Conservation (phyloP, 2,329 filamentous ascomycete species). For the Beauveria caledonica region DNA sequence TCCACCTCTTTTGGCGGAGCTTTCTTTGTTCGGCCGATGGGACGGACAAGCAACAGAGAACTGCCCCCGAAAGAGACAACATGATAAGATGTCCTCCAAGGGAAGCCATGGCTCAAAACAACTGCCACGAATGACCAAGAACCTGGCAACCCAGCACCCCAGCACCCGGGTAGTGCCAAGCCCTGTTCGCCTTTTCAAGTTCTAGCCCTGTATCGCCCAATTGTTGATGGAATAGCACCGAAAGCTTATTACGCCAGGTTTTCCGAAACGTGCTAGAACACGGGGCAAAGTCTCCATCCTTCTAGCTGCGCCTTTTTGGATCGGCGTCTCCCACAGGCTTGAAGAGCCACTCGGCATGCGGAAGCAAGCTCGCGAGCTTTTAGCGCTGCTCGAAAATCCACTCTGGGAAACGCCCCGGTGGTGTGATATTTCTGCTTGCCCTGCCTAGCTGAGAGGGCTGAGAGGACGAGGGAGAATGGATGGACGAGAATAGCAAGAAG, state of each 20-base stretch:
- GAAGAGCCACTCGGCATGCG: not conserved
- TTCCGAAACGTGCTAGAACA: conserved; percentile 6
- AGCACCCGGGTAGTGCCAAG: too few relatives aligned
- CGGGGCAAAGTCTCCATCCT: not conserved
- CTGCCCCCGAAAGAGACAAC: not conserved
- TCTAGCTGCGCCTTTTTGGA: not conserved
- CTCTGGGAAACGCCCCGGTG: not conserved
- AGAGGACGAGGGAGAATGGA: not conserved
- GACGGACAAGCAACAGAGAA: not conserved
- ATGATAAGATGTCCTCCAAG: not conserved
- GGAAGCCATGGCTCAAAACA: not conserved
- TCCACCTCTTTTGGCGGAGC: not conserved
- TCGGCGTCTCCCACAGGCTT: not conserved
- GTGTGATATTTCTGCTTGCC: not conserved
- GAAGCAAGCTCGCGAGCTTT: not conserved
- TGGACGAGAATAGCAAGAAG: not conserved
- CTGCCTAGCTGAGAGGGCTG: not conserved
- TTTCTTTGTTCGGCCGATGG: not conserved
- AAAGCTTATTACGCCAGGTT: conserved; percentile 3
- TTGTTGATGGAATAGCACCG: not conserved
- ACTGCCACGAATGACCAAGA: not conserved
- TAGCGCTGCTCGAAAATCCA: not conserved
- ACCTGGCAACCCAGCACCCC: not conserved
- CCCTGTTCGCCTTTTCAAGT: not conserved
- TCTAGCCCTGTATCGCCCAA: not conserved